Evolutionary conservation across 306 rosid species (phyloP).

Genomic region (Elaeagnus macrophylla): DNA sequence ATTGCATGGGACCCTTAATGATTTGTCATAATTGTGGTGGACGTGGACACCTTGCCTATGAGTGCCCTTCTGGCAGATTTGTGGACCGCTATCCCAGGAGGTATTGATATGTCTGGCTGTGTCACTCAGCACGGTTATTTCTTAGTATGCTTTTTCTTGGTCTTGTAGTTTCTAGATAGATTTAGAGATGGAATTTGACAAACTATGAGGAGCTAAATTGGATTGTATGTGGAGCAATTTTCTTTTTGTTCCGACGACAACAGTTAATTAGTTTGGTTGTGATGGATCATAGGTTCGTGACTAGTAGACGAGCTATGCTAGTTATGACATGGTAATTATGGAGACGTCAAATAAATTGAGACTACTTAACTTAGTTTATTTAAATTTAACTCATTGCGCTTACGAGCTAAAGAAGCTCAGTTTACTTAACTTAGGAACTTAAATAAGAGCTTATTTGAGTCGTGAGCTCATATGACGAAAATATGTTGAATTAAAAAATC

Average conservation of each 20-base stretch:
- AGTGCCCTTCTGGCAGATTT: constrained; percentile 93
- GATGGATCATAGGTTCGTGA: no score
- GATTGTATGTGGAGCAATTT: constrained; percentile 7
- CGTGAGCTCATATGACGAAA: no score
- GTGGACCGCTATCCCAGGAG: constrained; percentile 89
- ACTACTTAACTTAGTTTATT: no score
- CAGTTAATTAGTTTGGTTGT: no score
- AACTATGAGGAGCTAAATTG: constrained; percentile 20
- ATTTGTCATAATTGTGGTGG: constrained; percentile 98
- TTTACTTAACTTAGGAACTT: no score
- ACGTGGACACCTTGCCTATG: constrained; percentile 90
- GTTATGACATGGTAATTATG: background rate
- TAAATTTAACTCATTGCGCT: no score
- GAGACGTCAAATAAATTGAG: no score
- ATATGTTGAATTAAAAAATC: no score
- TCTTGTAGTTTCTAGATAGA: constrained; percentile 4
- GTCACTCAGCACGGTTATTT: constrained; percentile 1
- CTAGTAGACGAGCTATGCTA: no score
- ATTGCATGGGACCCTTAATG: constrained; percentile 94
- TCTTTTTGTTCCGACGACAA: constrained; percentile 6
- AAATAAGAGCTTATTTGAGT: no score
- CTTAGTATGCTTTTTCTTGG: constrained; percentile 15
- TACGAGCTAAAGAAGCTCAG: no score
- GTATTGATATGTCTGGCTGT: constrained; percentile 39
- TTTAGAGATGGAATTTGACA: constrained; percentile 9